phyloP scores from a whole-genome alignment of 202 grass and related monocot genomes.

The Musa balbisiana region DNA sequence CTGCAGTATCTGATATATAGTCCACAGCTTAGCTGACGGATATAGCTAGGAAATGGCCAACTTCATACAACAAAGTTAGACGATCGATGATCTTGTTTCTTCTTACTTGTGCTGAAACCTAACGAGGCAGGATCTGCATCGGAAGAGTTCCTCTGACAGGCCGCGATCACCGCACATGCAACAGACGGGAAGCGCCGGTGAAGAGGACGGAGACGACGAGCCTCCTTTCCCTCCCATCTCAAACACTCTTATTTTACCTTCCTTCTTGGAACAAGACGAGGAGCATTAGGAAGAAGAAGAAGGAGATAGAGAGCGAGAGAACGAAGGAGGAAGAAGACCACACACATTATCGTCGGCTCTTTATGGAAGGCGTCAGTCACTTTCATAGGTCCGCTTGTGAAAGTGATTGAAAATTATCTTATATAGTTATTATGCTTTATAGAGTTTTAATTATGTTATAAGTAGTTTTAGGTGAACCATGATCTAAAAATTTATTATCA shows the following conservation, averaged over 20 bases:
- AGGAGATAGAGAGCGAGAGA: not conserved
- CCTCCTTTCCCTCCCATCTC: no score
- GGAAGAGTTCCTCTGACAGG: not conserved
- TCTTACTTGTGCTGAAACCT: slow-evolving; percentile 3
- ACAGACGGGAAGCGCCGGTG: not conserved
- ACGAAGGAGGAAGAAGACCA: not conserved
- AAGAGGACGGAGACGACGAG: not conserved
- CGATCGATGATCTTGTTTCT: not conserved
- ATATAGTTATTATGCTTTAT: no score
- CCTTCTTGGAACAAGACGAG: not conserved
- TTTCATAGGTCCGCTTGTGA: no score
- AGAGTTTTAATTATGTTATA: no score
- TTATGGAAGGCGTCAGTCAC: no score
- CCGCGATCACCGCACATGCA: slow-evolving; percentile 3
- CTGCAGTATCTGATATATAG: not conserved
- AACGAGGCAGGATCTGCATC: not conserved
- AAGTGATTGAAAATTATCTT: no score
- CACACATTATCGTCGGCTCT: no score
- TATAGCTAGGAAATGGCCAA: not conserved
- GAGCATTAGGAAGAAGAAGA: not conserved
- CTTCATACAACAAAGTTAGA: not conserved
- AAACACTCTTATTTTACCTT: not conserved
- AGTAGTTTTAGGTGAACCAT: no score
- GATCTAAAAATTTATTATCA: no score
- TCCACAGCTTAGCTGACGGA: not conserved